Base-by-base conservation (phyloP, 768 basidiomycete genomes). In the Kwoniella europaea region DNA sequence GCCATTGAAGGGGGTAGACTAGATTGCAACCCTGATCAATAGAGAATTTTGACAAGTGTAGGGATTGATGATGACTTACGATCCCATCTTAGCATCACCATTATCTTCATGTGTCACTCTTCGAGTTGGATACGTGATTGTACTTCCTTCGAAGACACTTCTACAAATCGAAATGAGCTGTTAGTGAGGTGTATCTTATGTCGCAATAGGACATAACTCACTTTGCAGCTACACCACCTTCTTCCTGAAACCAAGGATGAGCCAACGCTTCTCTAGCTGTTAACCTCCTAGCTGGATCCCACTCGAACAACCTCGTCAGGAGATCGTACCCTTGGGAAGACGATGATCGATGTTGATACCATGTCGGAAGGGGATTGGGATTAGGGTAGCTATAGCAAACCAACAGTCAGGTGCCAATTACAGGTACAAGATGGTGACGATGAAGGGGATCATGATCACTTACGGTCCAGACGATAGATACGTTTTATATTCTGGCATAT, bases 181-280 rank as follows among this genome's bases (percentile, higher is more conserved):
- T 35, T 35, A 35, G 35, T 35, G 6, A 35, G 35, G 35, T 35
- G 35, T 35, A 9, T 35, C 35, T 35, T 35, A 1, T 6, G 4
- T 35, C 7, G 35, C 35, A 35, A 35, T 35, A 35, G 6, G 35
- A 35, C 35, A 9, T 10, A 18, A 86, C 91, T 74, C 74, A 97
- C 95, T 96, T 94, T 81, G 86, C 87, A 18, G 91, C 91, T 2
- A 95, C 92, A 55, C 87, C 87, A 10, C 94, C 93, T 9, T 95
- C 95, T 79, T 96, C 93, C 24, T 88, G 87, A 83, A 98, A 99
- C 94, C 95, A 99, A 73, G 88, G 88, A 82, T 98, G 95, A 20
- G 86, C 86, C 1, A 99, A 85, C 0, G 93, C 91, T 70, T 92
- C 89, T 73, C 88, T 87, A 0, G 94, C 93, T 0, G 90, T 94